These are phyloP conservation scores for Ustilago hordei DNA, from an alignment of 1,284 basidiomycete species.

Conservation along the genomic window DNA sequence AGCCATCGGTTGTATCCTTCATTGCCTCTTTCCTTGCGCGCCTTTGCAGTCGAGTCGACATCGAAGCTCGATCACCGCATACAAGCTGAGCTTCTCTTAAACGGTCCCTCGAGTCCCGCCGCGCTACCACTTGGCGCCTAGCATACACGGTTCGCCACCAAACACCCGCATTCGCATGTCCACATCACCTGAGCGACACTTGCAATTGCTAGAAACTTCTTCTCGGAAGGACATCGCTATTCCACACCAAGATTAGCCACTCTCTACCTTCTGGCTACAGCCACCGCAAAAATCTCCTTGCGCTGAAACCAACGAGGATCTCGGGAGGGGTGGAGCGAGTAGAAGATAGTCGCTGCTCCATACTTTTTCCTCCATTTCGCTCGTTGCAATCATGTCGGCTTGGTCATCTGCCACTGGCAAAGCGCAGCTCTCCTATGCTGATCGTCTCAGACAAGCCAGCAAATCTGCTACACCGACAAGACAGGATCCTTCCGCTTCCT, in stretches of 20 bases:
- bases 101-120: neutral
- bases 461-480: constrained; percentile 25
- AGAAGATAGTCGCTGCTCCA: constrained; percentile 20
- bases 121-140: neutral
- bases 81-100: neutral
- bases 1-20: neutral
- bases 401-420: constrained; percentile 57
- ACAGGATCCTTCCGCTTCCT: constrained; percentile 12
- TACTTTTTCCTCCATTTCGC: neutral
- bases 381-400: constrained; percentile 47
- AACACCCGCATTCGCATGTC: neutral
- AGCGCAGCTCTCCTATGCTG: constrained; percentile 57
- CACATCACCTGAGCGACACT: neutral
- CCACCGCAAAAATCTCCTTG: neutral
- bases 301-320: neutral
- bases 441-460: constrained; percentile 49
- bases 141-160: neutral
- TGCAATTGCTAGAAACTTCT: neutral
- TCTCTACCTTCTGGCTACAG: neutral
- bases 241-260: neutral
- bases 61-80: neutral
- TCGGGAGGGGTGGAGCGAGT: constrained; percentile 21
- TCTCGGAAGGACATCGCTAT: neutral
- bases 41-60: neutral
- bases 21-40: neutral